Conservation (phyloP, 2,329 filamentous ascomycete genomes). For the Pleomassaria siparia region DNA sequence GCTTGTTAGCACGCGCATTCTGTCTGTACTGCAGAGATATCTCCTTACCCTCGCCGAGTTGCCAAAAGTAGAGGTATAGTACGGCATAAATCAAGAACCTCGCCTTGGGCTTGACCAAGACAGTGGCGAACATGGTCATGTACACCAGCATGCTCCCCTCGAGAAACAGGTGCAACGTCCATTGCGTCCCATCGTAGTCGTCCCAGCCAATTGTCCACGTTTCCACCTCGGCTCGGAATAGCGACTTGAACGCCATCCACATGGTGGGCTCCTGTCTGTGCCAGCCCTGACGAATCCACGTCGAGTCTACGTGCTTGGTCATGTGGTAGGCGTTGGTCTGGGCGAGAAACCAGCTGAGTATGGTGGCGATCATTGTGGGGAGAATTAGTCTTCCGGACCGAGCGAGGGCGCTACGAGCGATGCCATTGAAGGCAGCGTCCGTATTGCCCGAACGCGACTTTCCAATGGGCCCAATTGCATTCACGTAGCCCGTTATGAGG, state of each 20-base stretch:
- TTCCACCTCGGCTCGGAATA: constrained; percentile 33
- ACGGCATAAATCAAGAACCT: constrained; percentile 39
- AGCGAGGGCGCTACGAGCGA: constrained; percentile 61
- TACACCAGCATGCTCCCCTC: constrained; percentile 48
- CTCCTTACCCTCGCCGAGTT: constrained; percentile 35
- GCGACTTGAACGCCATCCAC: constrained; percentile 33
- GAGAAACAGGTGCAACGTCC: constrained; percentile 47
- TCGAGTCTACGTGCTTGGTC: constrained; percentile 59
- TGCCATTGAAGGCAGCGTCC: constrained; percentile 55
- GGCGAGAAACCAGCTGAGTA: constrained; percentile 57
- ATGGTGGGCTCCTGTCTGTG: constrained; percentile 38
- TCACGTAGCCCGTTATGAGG: constrained; percentile 66
- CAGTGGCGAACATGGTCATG: constrained; percentile 45
- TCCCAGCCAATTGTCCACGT: constrained; percentile 45
- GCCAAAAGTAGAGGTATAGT: constrained; percentile 46
- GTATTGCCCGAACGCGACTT: constrained; percentile 57
- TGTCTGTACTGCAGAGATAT: neutral
- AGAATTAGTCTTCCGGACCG: constrained; percentile 61
- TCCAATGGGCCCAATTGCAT: constrained; percentile 62
- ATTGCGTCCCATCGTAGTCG: constrained; percentile 47
- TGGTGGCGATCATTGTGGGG: constrained; percentile 58
- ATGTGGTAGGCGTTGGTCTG: constrained; percentile 61
- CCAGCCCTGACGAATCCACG: constrained; percentile 55
- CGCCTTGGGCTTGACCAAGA: constrained; percentile 40
- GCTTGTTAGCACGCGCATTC: constrained; percentile 19